Evolutionary conservation across 192 early-diverging fungal genomes (phyloP).

Genomic region (Spizellomyces sp.): DNA sequence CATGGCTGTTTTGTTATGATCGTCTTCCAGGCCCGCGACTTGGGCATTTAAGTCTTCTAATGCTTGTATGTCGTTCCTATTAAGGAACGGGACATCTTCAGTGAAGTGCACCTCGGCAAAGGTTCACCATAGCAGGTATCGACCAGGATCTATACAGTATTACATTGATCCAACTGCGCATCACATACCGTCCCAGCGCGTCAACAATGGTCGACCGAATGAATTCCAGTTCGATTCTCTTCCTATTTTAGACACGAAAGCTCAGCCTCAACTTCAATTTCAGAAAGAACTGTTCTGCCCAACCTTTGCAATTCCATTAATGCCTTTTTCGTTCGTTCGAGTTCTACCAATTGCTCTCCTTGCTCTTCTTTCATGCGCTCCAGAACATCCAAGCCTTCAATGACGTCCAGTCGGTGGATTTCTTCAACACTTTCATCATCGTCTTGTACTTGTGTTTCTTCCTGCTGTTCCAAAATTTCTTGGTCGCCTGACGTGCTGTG

Average conservation of each 20-base stretch:
- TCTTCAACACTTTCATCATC: no score
- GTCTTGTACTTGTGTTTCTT: no score
- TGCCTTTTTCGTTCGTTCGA: background rate
- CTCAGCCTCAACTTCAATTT: background rate
- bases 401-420: no score
- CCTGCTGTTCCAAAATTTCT: no score
- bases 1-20: constrained; percentile 3
- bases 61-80: no score
- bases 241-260: background rate
- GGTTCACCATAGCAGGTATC: background rate
- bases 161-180: background rate
- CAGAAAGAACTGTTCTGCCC: background rate
- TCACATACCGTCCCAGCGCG: constrained; percentile 6
- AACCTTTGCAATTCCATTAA: constrained; percentile 18
- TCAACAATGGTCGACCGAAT: background rate
- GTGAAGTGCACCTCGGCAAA: no score
- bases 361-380: constrained; percentile 3
- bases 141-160: background rate
- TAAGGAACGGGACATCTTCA: no score
- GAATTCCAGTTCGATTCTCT: constrained; percentile 9
- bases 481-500: no score
- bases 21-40: no score
- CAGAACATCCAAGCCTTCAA: background rate
- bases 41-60: no score
- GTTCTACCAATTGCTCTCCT: constrained; percentile 3